Evolutionary conservation across 441 rosid species (phyloP).

Genomic region (Pelargonium fulgidum): DNA sequence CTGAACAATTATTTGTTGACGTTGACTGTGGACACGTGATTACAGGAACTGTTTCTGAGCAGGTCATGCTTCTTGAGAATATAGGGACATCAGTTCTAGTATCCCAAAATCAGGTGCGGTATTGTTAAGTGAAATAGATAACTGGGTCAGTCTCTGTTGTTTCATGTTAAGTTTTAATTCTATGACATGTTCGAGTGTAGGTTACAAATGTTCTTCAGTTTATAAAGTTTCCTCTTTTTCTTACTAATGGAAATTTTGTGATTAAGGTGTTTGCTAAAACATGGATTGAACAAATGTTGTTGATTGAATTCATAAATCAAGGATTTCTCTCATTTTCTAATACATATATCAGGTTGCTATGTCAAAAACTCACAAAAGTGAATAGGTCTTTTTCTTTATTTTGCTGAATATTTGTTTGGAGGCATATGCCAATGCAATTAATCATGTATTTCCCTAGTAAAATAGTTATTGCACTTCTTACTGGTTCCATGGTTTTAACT

Average conservation of each 20-base stretch:
- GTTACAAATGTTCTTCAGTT: neutral
- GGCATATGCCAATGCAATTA: neutral
- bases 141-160: neutral
- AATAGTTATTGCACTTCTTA: neutral
- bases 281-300: neutral
- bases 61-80: constrained; percentile 94
- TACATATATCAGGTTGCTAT: neutral
- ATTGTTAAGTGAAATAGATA: neutral
- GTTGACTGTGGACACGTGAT: constrained; percentile 14
- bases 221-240: neutral
- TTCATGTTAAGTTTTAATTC: neutral
- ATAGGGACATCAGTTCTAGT: constrained; percentile 93
- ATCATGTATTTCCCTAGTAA: neutral
- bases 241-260: neutral
- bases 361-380: neutral
- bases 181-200: neutral
- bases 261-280: neutral
- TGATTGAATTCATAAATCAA: too few species aligned
- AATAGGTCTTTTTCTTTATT: too few species aligned
- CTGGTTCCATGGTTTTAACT: neutral
- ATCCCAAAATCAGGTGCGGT: constrained; percentile 63
- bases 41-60: constrained; percentile 74
- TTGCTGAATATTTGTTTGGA: neutral
- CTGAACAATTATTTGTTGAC: neutral
- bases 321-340: neutral